Base-by-base conservation (phyloP, 129 eudicot genomes). In the Rutidosis leptorrhynchoides region DNA sequence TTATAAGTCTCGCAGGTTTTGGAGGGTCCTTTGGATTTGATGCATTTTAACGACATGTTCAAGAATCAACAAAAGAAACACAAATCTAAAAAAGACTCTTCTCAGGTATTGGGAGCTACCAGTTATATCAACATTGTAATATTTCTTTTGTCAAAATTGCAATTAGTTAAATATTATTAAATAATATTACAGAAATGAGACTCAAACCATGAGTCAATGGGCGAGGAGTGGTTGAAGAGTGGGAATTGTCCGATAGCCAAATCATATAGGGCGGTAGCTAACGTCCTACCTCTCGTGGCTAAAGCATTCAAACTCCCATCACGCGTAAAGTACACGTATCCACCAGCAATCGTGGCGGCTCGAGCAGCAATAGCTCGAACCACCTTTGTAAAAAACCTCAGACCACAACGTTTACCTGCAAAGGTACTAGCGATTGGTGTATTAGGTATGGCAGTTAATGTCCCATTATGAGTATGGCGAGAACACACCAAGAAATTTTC, bases 391-490 rank as follows among this genome's bases (percentile, higher is more conserved):
- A 93, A 81, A 63, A 88, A 82, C 80, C 89, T 93, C 35, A 76
- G 96, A 51, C 96, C 96, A 0, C 98, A 93, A 72, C 87, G 95
- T 30, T 67, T 88, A 5, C 95, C 95, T 0, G 76, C 89, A 23
- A 93, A 88, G 74, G 53, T 93, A 5, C 84, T 93, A n/a, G 96
- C 76, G 0, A 92, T 92, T 16, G 98, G 98, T 25, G 80, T 84
- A 16, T 56, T 92, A 42, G 98, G 98, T 61, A 85, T 92, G 98
- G 96, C 98, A 0, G 90, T 77, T 4, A 92, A 92, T 49, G 71
- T 92, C 23, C 98, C 98, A 11, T 62, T 92, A 64, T 96, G 98
- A n/a, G n/a, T n/a, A n/a, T n/a, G n/a, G n/a, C n/a, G n/a, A n/a
- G n/a, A n/a, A n/a, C n/a, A n/a, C n/a, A n/a, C n/a, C n/a, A n/a